phyloP scores from a whole-genome alignment of 768 basidiomycete genomes.

The Mycena chlorophos region DNA sequence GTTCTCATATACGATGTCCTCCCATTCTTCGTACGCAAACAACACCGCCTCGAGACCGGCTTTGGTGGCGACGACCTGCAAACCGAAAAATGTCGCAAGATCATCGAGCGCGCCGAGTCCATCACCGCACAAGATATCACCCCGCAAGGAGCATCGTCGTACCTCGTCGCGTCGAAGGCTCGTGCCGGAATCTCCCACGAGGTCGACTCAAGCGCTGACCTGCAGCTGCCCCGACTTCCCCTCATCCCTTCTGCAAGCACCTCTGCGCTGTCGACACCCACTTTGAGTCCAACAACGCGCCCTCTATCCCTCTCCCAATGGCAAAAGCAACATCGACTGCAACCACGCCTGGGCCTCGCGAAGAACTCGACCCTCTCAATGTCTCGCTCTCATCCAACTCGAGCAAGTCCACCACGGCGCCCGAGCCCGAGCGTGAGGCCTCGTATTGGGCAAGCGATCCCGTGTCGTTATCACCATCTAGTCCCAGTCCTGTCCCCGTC shows the following conservation, averaged over 20 bases:
- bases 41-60: conserved; percentile 21
- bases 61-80: conserved; percentile 27
- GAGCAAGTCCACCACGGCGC: too few relatives aligned
- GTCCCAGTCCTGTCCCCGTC: too few relatives aligned
- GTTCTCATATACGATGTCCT: conserved; percentile 20
- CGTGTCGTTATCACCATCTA: too few relatives aligned
- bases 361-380: background rate
- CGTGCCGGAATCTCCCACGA: background rate
- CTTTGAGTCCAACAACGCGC: background rate
- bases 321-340: background rate
- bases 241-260: conserved; percentile 23
- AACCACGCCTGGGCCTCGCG: background rate
- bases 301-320: background rate
- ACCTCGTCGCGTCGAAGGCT: conserved; percentile 2
- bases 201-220: conserved; percentile 8
- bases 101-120: background rate
- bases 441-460: too few relatives aligned
- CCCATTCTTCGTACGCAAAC: conserved; percentile 20
- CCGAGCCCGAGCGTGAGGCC: too few relatives aligned
- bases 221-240: conserved; percentile 8
- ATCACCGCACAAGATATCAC: conserved; percentile 10
- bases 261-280: conserved; percentile 13
- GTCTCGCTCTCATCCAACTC: too few relatives aligned
- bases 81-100: conserved; percentile 9
- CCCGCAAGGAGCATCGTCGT: background rate